Base-by-base conservation (phyloP, 306 rosid genomes). In the Quercus rubra region DNA sequence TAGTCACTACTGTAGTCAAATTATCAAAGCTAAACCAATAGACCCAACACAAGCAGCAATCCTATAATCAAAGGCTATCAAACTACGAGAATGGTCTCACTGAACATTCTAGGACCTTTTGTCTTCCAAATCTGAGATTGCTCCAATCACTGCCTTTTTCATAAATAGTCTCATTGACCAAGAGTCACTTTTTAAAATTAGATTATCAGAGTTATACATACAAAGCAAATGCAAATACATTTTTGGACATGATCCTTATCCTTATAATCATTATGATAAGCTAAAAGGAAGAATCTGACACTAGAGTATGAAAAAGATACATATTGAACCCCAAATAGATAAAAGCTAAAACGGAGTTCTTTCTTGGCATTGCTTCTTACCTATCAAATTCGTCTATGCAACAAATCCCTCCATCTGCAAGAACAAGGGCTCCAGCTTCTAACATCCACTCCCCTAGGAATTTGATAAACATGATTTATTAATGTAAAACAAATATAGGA, bases 361-460 rank as follows among this genome's bases (percentile, higher is more conserved):
- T 54, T 28, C 15, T 3, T 56, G 56, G 12, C 1, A 49, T 54
- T 1, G 11, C 38, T 61, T 25, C 5, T 33, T 82, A 89, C 99
- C 95, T 91, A 76, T 94, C 97, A 82, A 94, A 93, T 89, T 94
- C 99, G 49, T 94, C 99, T 72, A 94, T 94, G 85, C 99, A 94
- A 84, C 99, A 94, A 85, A 94, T 82, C 63, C 99, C 97, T 78
- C 99, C 99, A 84, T 92, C 99, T 52, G 99, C 97, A 73, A 94
- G 84, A 85, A 94, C 99, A 84, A 94, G 99, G 67, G 99, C 99
- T 57, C 99, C 97, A 77, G 97, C 99, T 86, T 92, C 99, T 89
- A 94, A 79, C 99, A 94, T 89, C 97, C 99, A 92, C 88, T 94
- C 97, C 13, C 99, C 99, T 94, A 31, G 49, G 72, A 75, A 81